Conservation (phyloP, 1,139 yeast species). For the Blastobotrys capitulatus region DNA sequence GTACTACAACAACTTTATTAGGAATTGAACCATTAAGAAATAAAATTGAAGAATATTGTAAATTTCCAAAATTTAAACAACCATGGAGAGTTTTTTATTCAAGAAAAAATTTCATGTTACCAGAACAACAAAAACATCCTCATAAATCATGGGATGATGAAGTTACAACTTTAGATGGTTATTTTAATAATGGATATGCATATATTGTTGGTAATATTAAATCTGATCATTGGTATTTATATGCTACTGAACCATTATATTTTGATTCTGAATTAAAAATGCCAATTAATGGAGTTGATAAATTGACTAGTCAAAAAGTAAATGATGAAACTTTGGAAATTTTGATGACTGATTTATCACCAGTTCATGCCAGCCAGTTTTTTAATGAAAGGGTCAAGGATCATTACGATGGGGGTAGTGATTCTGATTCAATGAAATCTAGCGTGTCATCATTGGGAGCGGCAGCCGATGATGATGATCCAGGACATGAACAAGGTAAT, state of each 20-base stretch:
- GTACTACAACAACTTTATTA: conserved; percentile 85
- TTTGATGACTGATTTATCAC: conserved; percentile 81
- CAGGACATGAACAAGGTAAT: conserved; percentile 73
- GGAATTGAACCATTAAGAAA: conserved; percentile 66
- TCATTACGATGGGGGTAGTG: conserved; percentile 14
- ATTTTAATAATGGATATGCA: conserved; percentile 51
- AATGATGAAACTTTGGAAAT: conserved; percentile 81
- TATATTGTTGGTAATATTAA: conserved; percentile 77
- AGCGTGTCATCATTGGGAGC: conserved; percentile 34
- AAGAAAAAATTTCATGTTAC: conserved; percentile 89
- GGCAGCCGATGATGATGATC: conserved; percentile 52
- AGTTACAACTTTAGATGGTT: conserved; percentile 54
- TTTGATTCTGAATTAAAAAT: conserved; percentile 15
- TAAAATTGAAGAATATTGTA: conserved; percentile 46
- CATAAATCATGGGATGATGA: conserved; percentile 86
- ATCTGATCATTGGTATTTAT: conserved; percentile 88
- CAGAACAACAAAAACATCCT: conserved; percentile 73
- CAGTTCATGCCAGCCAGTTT: conserved; percentile 54
- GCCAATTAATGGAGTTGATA: conserved; percentile 13
- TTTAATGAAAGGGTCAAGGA: conserved; percentile 48
- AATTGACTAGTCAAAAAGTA: conserved; percentile 13
- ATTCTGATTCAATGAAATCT: conserved; percentile 13
- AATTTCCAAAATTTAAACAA: conserved; percentile 27
- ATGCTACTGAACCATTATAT: conserved; percentile 48
- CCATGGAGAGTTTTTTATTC: conserved; percentile 81